Percentiles rank a stretch among this genome's conserved stretches.
phyloP scores from a whole-genome alignment of 495 filamentous ascomycete species.

The Annulohypoxylon bovei region DNA sequence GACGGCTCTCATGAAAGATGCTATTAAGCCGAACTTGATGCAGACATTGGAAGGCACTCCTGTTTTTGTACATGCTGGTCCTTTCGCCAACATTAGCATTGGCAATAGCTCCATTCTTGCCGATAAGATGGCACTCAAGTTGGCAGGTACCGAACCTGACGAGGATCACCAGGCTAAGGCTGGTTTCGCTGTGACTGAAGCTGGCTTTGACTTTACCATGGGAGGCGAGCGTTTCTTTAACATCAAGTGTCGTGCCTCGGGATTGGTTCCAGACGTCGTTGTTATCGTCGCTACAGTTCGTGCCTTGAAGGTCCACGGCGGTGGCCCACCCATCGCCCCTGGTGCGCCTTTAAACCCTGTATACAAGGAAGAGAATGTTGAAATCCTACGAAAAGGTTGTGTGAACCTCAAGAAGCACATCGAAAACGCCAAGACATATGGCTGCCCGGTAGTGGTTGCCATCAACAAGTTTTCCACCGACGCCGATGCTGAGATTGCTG shows the following conservation, averaged over 20 bases:
- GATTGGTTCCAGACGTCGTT: slow-evolving; percentile 89
- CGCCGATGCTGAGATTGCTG: slow-evolving; percentile 89
- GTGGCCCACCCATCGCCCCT: slow-evolving; percentile 88
- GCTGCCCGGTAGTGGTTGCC: slow-evolving; percentile 94
- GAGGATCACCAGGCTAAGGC: slow-evolving; percentile 86
- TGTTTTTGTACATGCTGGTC: slow-evolving; percentile 95
- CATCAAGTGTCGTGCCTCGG: slow-evolving; percentile 97
- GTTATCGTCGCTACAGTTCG: slow-evolving; percentile 96
- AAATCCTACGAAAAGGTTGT: slow-evolving; percentile 87
- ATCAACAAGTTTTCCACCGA: slow-evolving; percentile 97
- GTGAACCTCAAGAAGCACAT: slow-evolving; percentile 96
- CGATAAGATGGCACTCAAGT: slow-evolving; percentile 93
- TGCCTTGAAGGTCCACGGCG: slow-evolving; percentile 95
- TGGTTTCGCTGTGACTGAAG: slow-evolving; percentile 97
- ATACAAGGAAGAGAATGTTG: slow-evolving; percentile 92
- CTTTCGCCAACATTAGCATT: slow-evolving; percentile 98
- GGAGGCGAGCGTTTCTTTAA: slow-evolving; percentile 99
- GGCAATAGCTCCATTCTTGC: slow-evolving; percentile 94
- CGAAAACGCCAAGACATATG: slow-evolving; percentile 84
- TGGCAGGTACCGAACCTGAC: slow-evolving; percentile 94
- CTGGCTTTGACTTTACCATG: slow-evolving; percentile 99
- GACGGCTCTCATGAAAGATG: slow-evolving; percentile 95
- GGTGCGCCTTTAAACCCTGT: slow-evolving; percentile 83
- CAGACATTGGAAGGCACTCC: slow-evolving; percentile 97
- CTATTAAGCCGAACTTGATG: slow-evolving; percentile 99